A percentile compares a stretch with the other conserved stretches of the same genome.
These are phyloP conservation scores for Candida ulmi DNA, from an alignment of 805 yeast species.

Conservation along the genomic window DNA sequence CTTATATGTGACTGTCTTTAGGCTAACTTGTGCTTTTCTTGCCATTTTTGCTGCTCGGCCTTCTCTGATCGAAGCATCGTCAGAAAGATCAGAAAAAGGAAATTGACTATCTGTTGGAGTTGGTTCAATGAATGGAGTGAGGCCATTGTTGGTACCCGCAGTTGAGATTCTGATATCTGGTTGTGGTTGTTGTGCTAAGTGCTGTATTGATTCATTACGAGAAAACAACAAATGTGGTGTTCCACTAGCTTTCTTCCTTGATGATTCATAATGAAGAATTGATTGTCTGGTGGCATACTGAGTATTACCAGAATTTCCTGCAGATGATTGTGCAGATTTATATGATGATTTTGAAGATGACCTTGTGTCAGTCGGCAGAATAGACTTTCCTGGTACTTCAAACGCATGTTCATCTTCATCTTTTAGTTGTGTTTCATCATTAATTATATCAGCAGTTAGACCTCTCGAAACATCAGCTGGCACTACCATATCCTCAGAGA, in stretches of 20 bases:
- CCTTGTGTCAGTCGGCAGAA: neutral
- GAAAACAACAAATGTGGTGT: slow-evolving; percentile 15
- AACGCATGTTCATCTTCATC: too few species aligned
- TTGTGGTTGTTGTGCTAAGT: neutral
- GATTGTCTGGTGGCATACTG: slow-evolving; percentile 8
- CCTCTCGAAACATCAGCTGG: too few species aligned
- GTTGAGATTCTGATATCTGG: neutral
- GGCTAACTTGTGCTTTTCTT: neutral
- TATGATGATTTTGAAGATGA: slow-evolving; percentile 6
- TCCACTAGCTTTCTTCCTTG: slow-evolving; percentile 20
- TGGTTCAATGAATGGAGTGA: too few species aligned
- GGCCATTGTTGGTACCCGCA: too few species aligned
- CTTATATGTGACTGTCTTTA: neutral
- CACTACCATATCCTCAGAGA: neutral
- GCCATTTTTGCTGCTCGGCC: slow-evolving; percentile 3
- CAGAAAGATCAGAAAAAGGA: neutral
- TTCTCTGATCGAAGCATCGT: slow-evolving; percentile 6
- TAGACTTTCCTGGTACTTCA: neutral
- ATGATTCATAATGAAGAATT: slow-evolving; percentile 14
- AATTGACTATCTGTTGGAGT: neutral
- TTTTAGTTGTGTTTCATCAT: too few species aligned
- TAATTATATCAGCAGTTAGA: too few species aligned
- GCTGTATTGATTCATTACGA: neutral
- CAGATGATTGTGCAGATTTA: slow-evolving; percentile 7
- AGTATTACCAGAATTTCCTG: too few species aligned